Percentiles rank a stretch among this genome's conserved stretches.
Conservation (phyloP, 2,329 filamentous ascomycete species). For the Xylaria multiplex region DNA sequence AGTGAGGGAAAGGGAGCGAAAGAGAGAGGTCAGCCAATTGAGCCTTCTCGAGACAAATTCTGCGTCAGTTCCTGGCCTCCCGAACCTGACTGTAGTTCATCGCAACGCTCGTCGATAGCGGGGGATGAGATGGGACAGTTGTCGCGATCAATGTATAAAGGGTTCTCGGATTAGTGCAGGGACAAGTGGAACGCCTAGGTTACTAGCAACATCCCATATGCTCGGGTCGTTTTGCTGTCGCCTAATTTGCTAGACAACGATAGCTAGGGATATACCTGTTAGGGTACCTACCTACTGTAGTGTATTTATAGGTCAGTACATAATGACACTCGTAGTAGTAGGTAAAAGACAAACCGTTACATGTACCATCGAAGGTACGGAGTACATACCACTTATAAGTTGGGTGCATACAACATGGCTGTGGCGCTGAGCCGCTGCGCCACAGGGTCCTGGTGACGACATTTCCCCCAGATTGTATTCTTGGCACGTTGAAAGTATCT, state of each 20-base stretch:
- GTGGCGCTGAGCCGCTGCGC: slow-evolving; percentile 27
- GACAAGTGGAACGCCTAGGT: no score
- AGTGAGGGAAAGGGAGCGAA: no score
- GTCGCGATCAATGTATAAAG: neutral
- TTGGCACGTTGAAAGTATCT: no score
- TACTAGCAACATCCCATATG: neutral
- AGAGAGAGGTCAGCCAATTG: neutral
- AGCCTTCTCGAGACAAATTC: neutral
- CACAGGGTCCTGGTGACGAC: slow-evolving; percentile 27
- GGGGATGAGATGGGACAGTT: neutral
- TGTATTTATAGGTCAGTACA: no score
- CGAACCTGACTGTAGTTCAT: neutral
- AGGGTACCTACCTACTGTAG: no score
- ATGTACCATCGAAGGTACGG: no score
- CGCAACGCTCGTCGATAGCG: neutral
- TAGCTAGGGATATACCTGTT: no score
- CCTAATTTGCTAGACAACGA: neutral
- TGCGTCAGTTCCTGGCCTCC: neutral
- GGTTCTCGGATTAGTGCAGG: no score
- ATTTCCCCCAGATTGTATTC: slow-evolving; percentile 20
- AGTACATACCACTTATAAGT: neutral
- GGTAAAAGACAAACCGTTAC: no score
- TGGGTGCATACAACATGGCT: slow-evolving; percentile 14
- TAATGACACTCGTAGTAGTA: no score
- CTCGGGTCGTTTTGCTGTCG: neutral